Evolutionary conservation across 2,329 filamentous ascomycete species (phyloP).

Genomic region (Nectriaceae sp.): DNA sequence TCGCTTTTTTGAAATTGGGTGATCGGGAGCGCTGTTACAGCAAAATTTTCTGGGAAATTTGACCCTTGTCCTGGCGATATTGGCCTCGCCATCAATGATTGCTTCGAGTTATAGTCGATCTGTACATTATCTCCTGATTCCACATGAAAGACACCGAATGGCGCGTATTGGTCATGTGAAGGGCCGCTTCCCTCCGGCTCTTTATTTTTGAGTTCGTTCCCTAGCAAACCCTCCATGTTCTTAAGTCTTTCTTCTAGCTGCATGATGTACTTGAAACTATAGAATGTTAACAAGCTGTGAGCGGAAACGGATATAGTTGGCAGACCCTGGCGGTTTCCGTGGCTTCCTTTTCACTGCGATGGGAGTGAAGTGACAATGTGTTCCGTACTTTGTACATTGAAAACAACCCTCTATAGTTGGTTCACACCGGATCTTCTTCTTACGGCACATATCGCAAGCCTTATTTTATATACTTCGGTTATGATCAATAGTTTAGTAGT

Average conservation of each 20-base stretch:
- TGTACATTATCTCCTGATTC: neutral
- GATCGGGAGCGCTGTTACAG: neutral
- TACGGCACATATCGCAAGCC: conserved; percentile 31
- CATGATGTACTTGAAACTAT: conserved; percentile 19
- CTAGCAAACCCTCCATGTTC: conserved; percentile 12
- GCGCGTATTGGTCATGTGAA: neutral
- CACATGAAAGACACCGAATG: neutral
- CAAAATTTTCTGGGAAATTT: neutral
- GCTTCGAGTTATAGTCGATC: neutral
- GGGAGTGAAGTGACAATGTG: conserved; percentile 31
- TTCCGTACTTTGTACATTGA: conserved; percentile 28
- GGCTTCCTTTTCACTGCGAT: conserved; percentile 23
- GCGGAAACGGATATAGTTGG: neutral
- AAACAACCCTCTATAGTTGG: conserved; percentile 23
- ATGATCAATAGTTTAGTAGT: neutral
- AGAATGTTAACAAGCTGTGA: neutral
- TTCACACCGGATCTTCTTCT: conserved; percentile 34
- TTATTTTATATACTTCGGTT: neutral
- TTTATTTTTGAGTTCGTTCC: neutral
- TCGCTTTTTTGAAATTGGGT: neutral
- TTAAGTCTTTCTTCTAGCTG: conserved; percentile 19
- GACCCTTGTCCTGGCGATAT: neutral
- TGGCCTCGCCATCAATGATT: neutral
- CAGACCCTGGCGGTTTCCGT: conserved; percentile 24
- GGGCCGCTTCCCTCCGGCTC: neutral